Conservation (phyloP, 345 rosid species). For the Citrus australasica region DNA sequence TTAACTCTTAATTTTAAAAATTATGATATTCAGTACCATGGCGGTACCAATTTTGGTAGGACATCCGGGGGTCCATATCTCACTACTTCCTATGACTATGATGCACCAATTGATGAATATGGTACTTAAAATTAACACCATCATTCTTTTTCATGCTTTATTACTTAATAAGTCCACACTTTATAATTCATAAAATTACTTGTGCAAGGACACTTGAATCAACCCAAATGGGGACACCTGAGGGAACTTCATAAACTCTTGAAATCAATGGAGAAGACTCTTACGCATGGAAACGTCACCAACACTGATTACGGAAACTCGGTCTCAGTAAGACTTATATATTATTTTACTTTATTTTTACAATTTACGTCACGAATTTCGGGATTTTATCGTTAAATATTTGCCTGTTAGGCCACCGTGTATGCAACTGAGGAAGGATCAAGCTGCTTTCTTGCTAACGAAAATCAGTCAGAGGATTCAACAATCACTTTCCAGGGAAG, state of each 20-base stretch:
- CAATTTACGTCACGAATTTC: not conserved
- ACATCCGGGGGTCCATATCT: slow-evolving; percentile 64
- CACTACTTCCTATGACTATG: slow-evolving; percentile 58
- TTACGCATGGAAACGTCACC: slow-evolving; percentile 51
- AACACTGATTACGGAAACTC: slow-evolving; percentile 34
- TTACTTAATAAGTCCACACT: too few relatives aligned
- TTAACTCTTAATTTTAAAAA: not conserved
- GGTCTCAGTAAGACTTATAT: slow-evolving; percentile 25
- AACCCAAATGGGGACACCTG: slow-evolving; percentile 79
- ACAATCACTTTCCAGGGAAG: slow-evolving; percentile 43
- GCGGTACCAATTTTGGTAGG: slow-evolving; percentile 68
- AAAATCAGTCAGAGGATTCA: slow-evolving; percentile 39
- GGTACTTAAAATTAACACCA: slow-evolving; percentile 19
- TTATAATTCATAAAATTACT: too few relatives aligned
- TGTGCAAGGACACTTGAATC: slow-evolving; percentile 55
- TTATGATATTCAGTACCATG: slow-evolving; percentile 47
- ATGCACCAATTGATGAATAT: slow-evolving; percentile 61
- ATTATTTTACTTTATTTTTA: not conserved
- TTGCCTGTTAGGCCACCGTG: slow-evolving; percentile 36
- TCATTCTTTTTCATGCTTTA: not conserved
- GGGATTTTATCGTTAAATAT: not conserved
- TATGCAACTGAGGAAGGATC: slow-evolving; percentile 34
- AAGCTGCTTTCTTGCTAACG: slow-evolving; percentile 54
- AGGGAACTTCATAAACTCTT: slow-evolving; percentile 58
- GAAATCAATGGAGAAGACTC: slow-evolving; percentile 46